Conservation (phyloP, 2,329 filamentous ascomycete genomes). For the Aureobasidium musti region DNA sequence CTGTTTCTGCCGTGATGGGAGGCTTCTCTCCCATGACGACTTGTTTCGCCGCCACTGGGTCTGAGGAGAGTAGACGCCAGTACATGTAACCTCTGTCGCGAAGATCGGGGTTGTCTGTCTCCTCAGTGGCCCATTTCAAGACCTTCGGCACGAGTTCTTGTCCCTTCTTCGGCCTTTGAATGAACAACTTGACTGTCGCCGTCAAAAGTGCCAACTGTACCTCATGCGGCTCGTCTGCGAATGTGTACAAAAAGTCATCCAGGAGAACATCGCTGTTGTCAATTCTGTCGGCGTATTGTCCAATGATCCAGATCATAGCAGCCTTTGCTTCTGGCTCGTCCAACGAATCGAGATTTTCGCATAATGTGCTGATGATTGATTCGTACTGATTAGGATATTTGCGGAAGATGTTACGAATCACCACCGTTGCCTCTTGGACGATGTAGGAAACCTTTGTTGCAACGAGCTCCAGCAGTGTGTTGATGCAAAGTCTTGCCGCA, state of each 20-base stretch:
- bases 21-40: slow-evolving; percentile 98
- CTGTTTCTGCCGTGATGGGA: slow-evolving; percentile 91
- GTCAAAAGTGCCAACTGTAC: slow-evolving; percentile 93
- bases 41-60: slow-evolving; percentile 79
- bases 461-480: slow-evolving; percentile 86
- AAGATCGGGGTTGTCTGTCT: slow-evolving; percentile 98
- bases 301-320: slow-evolving; percentile 99
- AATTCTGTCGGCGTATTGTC: slow-evolving; percentile 94
- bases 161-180: slow-evolving; percentile 91
- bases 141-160: slow-evolving; percentile 92
- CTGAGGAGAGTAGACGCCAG: slow-evolving; percentile 92
- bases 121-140: slow-evolving; percentile 97
- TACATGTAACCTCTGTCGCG: slow-evolving; percentile 99
- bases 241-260: slow-evolving; percentile 92
- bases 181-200: slow-evolving; percentile 96
- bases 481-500: slow-evolving; percentile 86
- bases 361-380: slow-evolving; percentile 92
- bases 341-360: slow-evolving; percentile 92
- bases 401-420: slow-evolving; percentile 98
- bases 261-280: slow-evolving; percentile 93
- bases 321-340: slow-evolving; percentile 98
- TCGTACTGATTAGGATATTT: slow-evolving; percentile 99
- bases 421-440: slow-evolving; percentile 96
- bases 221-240: slow-evolving; percentile 91
- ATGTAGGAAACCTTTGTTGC: slow-evolving; percentile 99